A percentile compares a stretch with the other conserved stretches of the same genome.
These are phyloP conservation scores for Grosmannia clavigera DNA, from an alignment of 2,329 filamentous ascomycete genomes.

Conservation along the genomic window DNA sequence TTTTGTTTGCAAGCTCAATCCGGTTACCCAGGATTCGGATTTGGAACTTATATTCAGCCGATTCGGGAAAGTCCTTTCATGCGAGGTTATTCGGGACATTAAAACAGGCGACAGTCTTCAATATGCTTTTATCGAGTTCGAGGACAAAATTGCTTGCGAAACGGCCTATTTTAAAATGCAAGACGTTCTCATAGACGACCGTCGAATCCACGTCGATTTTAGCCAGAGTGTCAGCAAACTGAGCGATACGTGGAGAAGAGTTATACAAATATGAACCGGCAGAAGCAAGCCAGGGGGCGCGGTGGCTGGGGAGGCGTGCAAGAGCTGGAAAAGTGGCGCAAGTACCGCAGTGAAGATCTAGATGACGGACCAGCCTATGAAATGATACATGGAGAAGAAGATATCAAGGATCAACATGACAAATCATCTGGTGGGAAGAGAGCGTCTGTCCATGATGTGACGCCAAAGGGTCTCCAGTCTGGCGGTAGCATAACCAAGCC, in stretches of 20 bases:
- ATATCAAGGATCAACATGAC: slow-evolving; percentile 42
- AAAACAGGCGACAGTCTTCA: slow-evolving; percentile 91
- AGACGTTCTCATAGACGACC: slow-evolving; percentile 88
- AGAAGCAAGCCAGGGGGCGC: slow-evolving; percentile 34
- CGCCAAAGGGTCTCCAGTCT: background rate
- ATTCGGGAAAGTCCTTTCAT: slow-evolving; percentile 89
- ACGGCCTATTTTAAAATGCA: slow-evolving; percentile 99
- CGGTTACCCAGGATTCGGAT: slow-evolving; percentile 89
- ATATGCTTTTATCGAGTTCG: slow-evolving; percentile 96
- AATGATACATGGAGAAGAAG: slow-evolving; percentile 71
- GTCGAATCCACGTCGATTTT: slow-evolving; percentile 96
- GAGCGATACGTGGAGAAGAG: slow-evolving; percentile 78
- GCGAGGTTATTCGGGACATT: slow-evolving; percentile 89
- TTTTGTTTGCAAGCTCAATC: slow-evolving; percentile 97
- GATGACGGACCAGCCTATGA: slow-evolving; percentile 40
- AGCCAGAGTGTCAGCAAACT: slow-evolving; percentile 86
- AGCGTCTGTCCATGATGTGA: background rate
- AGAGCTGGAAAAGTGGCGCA: slow-evolving; percentile 76
- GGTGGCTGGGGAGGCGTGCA: slow-evolving; percentile 83
- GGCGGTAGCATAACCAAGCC: background rate
- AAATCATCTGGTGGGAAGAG: background rate
- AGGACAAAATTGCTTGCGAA: slow-evolving; percentile 85
- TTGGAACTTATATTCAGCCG: slow-evolving; percentile 92
- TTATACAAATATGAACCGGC: slow-evolving; percentile 72
- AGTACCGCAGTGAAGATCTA: slow-evolving; percentile 64